Conservation (phyloP, 257 asterid species). For the Solanum chaucha region DNA sequence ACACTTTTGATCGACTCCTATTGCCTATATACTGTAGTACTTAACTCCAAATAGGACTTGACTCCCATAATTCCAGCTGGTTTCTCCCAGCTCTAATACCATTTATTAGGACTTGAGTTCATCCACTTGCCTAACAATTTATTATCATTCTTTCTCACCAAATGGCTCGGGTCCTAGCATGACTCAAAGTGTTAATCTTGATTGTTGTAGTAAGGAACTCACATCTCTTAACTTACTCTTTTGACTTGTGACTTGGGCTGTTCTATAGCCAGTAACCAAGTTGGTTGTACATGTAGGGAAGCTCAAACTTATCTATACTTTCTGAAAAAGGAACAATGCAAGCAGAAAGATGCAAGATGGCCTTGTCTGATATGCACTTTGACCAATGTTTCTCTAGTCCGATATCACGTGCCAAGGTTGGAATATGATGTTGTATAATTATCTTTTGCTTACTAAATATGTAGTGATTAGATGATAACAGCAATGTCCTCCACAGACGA, state of each 20-base stretch:
- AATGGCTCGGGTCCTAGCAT: not conserved
- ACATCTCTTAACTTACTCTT: not conserved
- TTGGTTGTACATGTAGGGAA: conserved; percentile 40
- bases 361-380: conserved; percentile 41
- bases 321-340: conserved; percentile 58
- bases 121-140: not conserved
- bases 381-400: conserved; percentile 81
- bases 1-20: not conserved
- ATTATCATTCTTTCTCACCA: not conserved
- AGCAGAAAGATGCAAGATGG: conserved; percentile 51
- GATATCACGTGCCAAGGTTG: conserved; percentile 72
- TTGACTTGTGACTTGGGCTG: not conserved
- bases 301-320: conserved; percentile 56
- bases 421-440: not conserved
- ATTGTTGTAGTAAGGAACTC: not conserved
- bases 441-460: not conserved
- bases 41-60: not conserved
- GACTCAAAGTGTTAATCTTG: not conserved
- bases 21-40: not conserved
- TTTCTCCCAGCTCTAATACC: not conserved
- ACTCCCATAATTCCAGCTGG: not conserved
- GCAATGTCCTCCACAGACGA: conserved; percentile 35
- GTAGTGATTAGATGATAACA: not conserved
- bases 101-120: not conserved
- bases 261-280: not conserved